A percentile compares a stretch with the other conserved stretches of the same genome.
Evolutionary conservation across 257 asterid genomes (phyloP).

Genomic region (Nicotiana tomentosiformis): DNA sequence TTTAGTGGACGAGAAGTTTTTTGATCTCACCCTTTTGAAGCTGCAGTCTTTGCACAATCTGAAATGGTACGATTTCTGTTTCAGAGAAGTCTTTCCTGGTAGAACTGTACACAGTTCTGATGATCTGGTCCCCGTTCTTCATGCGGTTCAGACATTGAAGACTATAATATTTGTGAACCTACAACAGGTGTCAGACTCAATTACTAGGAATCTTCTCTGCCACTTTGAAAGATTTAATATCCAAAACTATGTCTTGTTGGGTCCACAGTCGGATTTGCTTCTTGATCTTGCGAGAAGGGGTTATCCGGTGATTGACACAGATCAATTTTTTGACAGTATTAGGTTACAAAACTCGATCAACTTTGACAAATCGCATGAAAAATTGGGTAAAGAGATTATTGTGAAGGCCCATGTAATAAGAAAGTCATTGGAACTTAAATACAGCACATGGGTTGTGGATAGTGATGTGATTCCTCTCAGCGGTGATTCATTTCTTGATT

Average conservation of each 20-base stretch:
- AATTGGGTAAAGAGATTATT: constrained; percentile 41
- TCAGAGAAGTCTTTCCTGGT: constrained; percentile 46
- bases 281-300: constrained; percentile 88
- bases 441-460: constrained; percentile 50
- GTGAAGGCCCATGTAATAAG: constrained; percentile 47
- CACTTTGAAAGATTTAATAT: constrained; percentile 63
- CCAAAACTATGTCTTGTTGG: constrained; percentile 59
- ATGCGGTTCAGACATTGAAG: constrained; percentile 44
- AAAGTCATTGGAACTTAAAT: constrained; percentile 61
- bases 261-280: constrained; percentile 45
- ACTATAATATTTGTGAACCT: constrained; percentile 52
- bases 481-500: constrained; percentile 36
- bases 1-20: constrained; percentile 53
- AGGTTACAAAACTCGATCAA: constrained; percentile 33
- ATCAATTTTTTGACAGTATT: constrained; percentile 32
- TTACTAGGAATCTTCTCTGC: constrained; percentile 72
- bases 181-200: constrained; percentile 43
- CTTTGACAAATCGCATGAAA: constrained; percentile 38
- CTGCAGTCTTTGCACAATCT: constrained; percentile 53
- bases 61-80: constrained; percentile 90
- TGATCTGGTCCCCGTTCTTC: constrained; percentile 49
- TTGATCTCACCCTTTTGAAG: constrained; percentile 39
- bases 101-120: constrained; percentile 44
- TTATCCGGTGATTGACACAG: constrained; percentile 57
- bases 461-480: constrained; percentile 53